These are phyloP conservation scores for Leccinellum rugosiceps DNA, from an alignment of 768 basidiomycete species.

Conservation along the genomic window DNA sequence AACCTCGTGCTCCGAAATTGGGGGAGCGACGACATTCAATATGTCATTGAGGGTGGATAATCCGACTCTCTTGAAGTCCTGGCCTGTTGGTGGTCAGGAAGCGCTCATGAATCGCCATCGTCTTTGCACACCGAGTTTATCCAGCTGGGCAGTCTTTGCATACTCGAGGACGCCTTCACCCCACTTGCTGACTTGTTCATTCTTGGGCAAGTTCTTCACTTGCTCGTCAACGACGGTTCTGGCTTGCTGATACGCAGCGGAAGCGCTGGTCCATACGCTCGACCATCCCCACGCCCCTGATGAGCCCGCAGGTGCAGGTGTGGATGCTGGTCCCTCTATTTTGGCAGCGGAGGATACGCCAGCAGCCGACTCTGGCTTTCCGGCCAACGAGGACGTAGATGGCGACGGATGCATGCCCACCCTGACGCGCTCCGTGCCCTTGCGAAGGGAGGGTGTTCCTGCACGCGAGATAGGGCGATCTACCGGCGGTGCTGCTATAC, in stretches of 20 bases:
- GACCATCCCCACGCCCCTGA: slow-evolving; percentile 75
- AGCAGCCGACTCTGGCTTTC: slow-evolving; percentile 27
- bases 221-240: slow-evolving; percentile 88
- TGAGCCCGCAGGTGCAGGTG: slow-evolving; percentile 6
- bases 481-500: slow-evolving; percentile 49
- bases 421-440: slow-evolving; percentile 74
- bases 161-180: slow-evolving; percentile 82
- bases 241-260: slow-evolving; percentile 84
- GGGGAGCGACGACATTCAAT: slow-evolving; percentile 94
- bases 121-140: slow-evolving; percentile 74
- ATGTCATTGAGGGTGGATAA: slow-evolving; percentile 88
- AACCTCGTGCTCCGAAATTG: slow-evolving; percentile 97
- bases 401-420: slow-evolving; percentile 48
- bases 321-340: slow-evolving; percentile 11
- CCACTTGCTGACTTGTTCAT: slow-evolving; percentile 88
- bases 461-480: slow-evolving; percentile 61
- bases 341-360: slow-evolving; percentile 24
- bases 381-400: slow-evolving; percentile 42
- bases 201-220: slow-evolving; percentile 82
- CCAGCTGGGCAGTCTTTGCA: slow-evolving; percentile 85
- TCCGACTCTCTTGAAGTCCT: slow-evolving; percentile 87
- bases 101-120: not conserved
- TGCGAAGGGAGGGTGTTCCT: slow-evolving; percentile 67
- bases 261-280: slow-evolving; percentile 84
- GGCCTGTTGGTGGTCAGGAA: slow-evolving; percentile 46